These are phyloP conservation scores for Epichloe aotearoae DNA, from an alignment of 2,329 filamentous ascomycete species.

Conservation along the genomic window DNA sequence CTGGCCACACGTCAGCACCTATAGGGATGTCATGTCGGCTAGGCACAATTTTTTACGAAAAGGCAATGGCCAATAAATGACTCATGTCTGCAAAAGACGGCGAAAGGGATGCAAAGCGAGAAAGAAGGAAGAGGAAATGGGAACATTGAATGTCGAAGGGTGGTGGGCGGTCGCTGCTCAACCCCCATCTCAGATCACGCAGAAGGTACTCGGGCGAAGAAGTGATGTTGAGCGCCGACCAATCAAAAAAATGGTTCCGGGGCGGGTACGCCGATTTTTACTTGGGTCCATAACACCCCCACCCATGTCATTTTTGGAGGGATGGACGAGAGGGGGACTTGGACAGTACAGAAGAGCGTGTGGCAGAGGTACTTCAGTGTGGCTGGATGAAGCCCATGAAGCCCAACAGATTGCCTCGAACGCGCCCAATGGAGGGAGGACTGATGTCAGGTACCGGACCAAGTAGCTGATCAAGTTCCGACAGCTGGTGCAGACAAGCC, in stretches of 20 bases:
- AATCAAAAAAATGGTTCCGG: slow-evolving; percentile 27
- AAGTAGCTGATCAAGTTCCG: background rate
- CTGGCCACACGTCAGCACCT: too few relatives aligned
- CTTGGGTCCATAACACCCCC: slow-evolving; percentile 9
- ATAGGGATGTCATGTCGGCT: too few relatives aligned
- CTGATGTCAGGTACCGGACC: background rate
- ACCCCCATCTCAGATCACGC: slow-evolving; percentile 18
- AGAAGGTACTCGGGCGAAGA: slow-evolving; percentile 20
- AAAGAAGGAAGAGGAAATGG: slow-evolving; percentile 9
- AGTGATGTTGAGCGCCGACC: slow-evolving; percentile 20
- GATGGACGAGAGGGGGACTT: background rate
- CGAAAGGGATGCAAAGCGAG: slow-evolving; percentile 15
- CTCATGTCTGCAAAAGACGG: slow-evolving; percentile 11
- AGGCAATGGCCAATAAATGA: slow-evolving; percentile 12
- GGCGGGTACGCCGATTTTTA: slow-evolving; percentile 21
- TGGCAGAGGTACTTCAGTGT: background rate
- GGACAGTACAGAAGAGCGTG: background rate
- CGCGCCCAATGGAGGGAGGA: background rate
- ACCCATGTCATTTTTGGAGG: background rate
- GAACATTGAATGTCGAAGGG: slow-evolving; percentile 7
- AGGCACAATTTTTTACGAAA: background rate
- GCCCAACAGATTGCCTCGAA: background rate
- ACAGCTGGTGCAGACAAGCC: slow-evolving; percentile 1
- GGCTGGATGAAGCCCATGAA: background rate
- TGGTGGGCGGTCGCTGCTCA: slow-evolving; percentile 11